Evolutionary conservation across 345 rosid species (phyloP).

Genomic region (Jatropha curcas): DNA sequence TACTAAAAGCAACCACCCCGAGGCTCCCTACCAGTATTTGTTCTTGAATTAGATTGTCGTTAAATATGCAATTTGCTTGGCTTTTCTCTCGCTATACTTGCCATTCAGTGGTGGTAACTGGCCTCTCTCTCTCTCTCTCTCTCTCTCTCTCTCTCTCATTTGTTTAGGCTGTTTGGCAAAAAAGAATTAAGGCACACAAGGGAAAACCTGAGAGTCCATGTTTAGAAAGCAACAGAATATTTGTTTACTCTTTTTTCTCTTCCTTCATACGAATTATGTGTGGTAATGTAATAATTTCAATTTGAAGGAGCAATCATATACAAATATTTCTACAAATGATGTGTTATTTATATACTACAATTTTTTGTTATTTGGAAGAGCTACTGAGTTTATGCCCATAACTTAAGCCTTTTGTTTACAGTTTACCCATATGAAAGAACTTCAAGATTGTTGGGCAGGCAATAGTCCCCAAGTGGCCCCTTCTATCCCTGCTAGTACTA

Average conservation of each 20-base stretch:
- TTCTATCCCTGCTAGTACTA: background rate
- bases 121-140: too few species aligned
- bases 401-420: background rate
- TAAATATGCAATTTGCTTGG: background rate
- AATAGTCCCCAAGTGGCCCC: background rate
- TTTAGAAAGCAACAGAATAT: background rate
- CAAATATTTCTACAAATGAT: too few species aligned
- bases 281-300: too few species aligned
- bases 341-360: too few species aligned
- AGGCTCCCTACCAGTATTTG: too few species aligned
- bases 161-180: background rate
- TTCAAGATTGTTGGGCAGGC: background rate
- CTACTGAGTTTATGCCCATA: background rate
- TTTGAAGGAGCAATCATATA: too few species aligned
- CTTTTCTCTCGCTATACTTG: background rate
- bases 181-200: background rate
- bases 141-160: background rate
- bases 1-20: too few species aligned
- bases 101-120: background rate
- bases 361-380: background rate
- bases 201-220: too few species aligned
- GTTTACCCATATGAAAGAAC: background rate
- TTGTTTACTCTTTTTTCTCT: background rate
- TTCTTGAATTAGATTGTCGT: background rate
- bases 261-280: background rate